Evolutionary conservation across 345 rosid species (phyloP).

Genomic region (Linum trigynum): DNA sequence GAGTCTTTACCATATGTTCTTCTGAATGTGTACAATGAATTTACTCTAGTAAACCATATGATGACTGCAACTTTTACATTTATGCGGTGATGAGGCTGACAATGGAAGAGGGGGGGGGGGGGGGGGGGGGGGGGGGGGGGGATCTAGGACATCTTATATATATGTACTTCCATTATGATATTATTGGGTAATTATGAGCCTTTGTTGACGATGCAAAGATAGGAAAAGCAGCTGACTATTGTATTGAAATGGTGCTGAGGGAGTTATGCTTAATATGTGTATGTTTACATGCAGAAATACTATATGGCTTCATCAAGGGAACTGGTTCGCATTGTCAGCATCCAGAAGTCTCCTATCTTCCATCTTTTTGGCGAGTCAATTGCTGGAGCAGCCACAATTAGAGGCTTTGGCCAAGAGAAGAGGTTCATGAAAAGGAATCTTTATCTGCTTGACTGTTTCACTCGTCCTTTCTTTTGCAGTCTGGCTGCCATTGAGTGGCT

Average conservation of each 20-base stretch:
- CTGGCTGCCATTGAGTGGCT: conserved; percentile 99
- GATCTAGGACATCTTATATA: no score
- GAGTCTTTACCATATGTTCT: neutral
- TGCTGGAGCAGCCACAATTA: conserved; percentile 97
- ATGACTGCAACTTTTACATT: neutral
- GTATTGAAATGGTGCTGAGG: conserved; percentile 1
- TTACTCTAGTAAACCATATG: neutral
- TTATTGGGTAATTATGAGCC: neutral
- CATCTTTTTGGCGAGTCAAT: conserved; percentile 97
- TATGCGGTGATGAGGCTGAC: neutral
- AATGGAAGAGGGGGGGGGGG: neutral
- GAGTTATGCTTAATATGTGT: neutral
- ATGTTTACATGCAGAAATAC: conserved; percentile 66
- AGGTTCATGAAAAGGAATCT: conserved; percentile 97
- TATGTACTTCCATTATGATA: no score
- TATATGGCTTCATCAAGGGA: conserved; percentile 99
- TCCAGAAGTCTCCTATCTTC: conserved; percentile 94
- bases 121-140: no score
- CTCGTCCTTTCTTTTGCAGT: conserved; percentile 97
- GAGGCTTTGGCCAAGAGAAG: conserved; percentile 97
- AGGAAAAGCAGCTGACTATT: neutral
- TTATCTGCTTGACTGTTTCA: conserved; percentile 95
- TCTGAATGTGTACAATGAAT: neutral
- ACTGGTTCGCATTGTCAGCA: conserved; percentile 96
- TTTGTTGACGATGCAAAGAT: neutral